These are phyloP conservation scores for Mycena sp. DNA, from an alignment of 1,284 basidiomycete species.

Conservation along the genomic window DNA sequence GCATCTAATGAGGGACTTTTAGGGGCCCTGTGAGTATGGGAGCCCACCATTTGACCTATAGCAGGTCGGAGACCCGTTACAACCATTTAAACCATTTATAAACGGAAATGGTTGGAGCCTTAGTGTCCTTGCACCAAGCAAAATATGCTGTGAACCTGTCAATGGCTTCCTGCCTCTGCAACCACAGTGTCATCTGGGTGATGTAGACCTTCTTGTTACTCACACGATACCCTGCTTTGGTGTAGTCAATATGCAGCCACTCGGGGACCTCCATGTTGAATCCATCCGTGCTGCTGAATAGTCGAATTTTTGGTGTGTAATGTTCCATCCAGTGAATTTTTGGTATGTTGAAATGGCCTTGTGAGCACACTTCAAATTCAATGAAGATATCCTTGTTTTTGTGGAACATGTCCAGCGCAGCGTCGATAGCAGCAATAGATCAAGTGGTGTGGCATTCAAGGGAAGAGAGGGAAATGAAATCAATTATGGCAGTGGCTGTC, in stretches of 20 bases:
- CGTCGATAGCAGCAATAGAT: conserved; percentile 15
- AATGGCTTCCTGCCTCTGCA: too few relatives aligned
- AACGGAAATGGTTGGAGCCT: too few relatives aligned
- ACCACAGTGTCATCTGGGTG: conserved; percentile 43
- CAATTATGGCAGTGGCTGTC: conserved; percentile 35
- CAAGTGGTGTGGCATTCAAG: conserved; percentile 33
- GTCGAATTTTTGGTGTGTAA: conserved; percentile 31
- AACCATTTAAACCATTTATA: too few relatives aligned
- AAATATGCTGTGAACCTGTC: too few relatives aligned
- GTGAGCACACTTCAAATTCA: conserved; percentile 27
- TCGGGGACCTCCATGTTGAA: conserved; percentile 38
- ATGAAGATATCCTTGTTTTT: conserved; percentile 41
- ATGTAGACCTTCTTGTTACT: conserved; percentile 41
- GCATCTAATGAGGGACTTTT: too few relatives aligned
- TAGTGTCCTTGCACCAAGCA: too few relatives aligned
- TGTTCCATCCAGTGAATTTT: conserved; percentile 39
- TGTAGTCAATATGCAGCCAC: conserved; percentile 40
- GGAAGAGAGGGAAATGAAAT: conserved; percentile 42
- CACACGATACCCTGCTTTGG: conserved; percentile 41
- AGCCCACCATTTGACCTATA: too few relatives aligned
- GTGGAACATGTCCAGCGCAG: conserved; percentile 35
- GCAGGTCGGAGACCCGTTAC: too few relatives aligned
- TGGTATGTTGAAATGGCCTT: conserved; percentile 40
- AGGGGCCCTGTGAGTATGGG: too few relatives aligned
- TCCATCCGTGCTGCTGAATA: conserved; percentile 37